Evolutionary conservation across 257 asterid genomes (phyloP).

Genomic region (Eustoma russellianum): DNA sequence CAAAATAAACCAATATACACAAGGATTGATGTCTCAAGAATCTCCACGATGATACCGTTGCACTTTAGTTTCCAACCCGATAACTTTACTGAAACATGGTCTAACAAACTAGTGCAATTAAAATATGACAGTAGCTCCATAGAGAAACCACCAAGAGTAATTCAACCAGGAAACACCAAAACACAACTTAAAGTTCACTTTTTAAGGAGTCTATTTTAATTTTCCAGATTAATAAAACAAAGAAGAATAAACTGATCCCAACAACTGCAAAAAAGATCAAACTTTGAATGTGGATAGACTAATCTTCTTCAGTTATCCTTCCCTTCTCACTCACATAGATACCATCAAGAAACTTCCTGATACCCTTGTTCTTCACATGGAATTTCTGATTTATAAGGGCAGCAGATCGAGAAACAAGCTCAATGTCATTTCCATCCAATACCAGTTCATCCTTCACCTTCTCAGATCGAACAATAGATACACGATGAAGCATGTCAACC

Average conservation of each 20-base stretch:
- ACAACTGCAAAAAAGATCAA: conserved; percentile 10
- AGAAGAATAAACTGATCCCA: conserved; percentile 2
- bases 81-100: not conserved
- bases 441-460: conserved; percentile 77
- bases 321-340: conserved; percentile 83
- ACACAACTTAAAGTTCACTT: conserved; percentile 3
- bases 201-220: not conserved
- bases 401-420: conserved; percentile 70
- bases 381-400: conserved; percentile 86
- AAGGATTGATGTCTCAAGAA: too few relatives aligned
- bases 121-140: too few relatives aligned
- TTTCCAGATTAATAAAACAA: not conserved
- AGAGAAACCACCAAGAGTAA: too few relatives aligned
- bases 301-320: conserved; percentile 51
- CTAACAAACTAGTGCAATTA: too few relatives aligned
- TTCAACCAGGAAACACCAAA: not conserved
- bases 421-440: conserved; percentile 74
- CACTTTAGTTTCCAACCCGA: too few relatives aligned
- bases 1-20: too few relatives aligned
- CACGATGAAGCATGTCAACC: conserved; percentile 84
- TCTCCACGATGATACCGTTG: too few relatives aligned
- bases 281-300: conserved; percentile 5
- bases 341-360: conserved; percentile 77
- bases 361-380: conserved; percentile 83
- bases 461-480: conserved; percentile 59